Conservation (phyloP, 2,329 filamentous ascomycete species). For the Fusarium globosum region DNA sequence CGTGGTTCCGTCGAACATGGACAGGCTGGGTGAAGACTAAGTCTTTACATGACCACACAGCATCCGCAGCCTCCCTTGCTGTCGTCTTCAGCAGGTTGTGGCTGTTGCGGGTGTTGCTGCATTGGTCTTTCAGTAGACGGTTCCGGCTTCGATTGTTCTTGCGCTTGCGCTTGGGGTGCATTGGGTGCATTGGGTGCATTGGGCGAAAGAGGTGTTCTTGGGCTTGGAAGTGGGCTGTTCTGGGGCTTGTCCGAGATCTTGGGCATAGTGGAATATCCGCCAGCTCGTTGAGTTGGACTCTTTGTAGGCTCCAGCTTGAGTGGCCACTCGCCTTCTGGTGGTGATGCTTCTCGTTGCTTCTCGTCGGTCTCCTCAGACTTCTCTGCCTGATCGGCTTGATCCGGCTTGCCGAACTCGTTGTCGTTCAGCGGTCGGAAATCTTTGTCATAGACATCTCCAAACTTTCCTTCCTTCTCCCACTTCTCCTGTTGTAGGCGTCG, state of each 20-base stretch:
- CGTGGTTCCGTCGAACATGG: background rate
- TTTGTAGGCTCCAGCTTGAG: constrained; percentile 60
- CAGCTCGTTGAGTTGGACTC: constrained; percentile 58
- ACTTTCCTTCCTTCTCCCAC: constrained; percentile 92
- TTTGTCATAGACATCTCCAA: constrained; percentile 85
- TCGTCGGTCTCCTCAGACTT: constrained; percentile 37
- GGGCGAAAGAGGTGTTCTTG: constrained; percentile 57
- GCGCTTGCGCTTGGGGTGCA: constrained; percentile 30
- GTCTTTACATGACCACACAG: constrained; percentile 61
- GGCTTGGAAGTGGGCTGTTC: constrained; percentile 56
- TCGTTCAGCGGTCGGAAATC: constrained; percentile 87
- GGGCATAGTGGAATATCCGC: constrained; percentile 72
- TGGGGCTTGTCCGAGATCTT: constrained; percentile 59
- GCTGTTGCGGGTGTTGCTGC: constrained; percentile 26
- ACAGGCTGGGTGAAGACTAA: background rate
- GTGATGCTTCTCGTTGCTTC: constrained; percentile 26
- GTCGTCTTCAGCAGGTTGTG: constrained; percentile 45
- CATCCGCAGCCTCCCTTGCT: constrained; percentile 61
- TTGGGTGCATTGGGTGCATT: constrained; percentile 32
- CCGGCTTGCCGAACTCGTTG: constrained; percentile 62
- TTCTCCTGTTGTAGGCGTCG: constrained; percentile 91
- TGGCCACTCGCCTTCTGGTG: constrained; percentile 66
- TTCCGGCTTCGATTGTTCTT: constrained; percentile 35
- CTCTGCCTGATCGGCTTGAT: constrained; percentile 58
- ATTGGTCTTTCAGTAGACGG: constrained; percentile 18